Conservation (phyloP, 1,284 basidiomycete genomes). For the Phaffia rhodozyma region DNA sequence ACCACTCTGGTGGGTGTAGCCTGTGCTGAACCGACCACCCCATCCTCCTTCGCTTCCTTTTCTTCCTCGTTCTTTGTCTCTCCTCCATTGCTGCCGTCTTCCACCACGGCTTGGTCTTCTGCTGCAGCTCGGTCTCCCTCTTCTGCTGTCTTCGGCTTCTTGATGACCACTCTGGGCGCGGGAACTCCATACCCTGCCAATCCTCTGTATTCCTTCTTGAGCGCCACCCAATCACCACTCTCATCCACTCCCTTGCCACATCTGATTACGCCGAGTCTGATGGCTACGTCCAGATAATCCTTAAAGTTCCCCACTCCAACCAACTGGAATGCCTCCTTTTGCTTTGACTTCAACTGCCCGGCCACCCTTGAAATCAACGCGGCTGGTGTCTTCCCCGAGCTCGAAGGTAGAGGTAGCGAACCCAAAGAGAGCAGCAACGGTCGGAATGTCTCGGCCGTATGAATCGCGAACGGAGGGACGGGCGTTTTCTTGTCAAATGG, state of each 20-base stretch:
- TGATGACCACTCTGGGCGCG: no score
- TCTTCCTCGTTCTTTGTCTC: no score
- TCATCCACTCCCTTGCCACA: not conserved
- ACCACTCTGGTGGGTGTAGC: no score
- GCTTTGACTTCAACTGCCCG: not conserved
- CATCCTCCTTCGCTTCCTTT: no score
- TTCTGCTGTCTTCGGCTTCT: no score
- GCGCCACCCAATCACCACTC: not conserved
- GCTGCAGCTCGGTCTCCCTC: no score
- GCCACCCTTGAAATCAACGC: not conserved
- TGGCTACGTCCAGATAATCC: not conserved
- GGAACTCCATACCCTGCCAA: no score
- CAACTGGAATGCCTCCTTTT: not conserved
- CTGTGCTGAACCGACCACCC: no score
- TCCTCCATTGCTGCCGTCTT: no score
- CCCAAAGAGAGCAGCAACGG: constrained; percentile 6
- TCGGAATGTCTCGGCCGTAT: constrained; percentile 10
- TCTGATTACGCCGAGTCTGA: constrained; percentile 1
- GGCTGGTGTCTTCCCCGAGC: constrained; percentile 3
- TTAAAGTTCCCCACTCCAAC: not conserved
- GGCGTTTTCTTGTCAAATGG: not conserved
- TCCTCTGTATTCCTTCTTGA: constrained; percentile 9
- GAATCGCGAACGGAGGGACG: not conserved
- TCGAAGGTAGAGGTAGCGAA: constrained; percentile 5
- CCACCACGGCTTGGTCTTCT: no score